Evolutionary conservation across 176 grass and related monocot genomes (phyloP), one percentile per base, ranked within the genome.

Genomic region (Miscanthus lutarioriparius): DNA sequence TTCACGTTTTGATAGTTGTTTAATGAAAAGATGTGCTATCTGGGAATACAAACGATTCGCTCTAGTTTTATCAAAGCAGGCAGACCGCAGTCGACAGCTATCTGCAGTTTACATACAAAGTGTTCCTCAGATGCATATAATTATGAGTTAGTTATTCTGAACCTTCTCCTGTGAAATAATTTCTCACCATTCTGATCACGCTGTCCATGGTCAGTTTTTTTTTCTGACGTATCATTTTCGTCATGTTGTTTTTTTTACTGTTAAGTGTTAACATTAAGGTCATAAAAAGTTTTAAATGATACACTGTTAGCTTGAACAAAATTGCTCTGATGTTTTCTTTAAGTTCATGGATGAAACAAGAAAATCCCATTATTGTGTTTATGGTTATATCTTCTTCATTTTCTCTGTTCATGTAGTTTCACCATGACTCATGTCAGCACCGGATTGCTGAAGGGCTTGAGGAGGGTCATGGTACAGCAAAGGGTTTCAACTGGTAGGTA

Each of bases 381-480:
- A 16, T 73, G 35, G 56, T 59, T 73, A 80, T 74, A 68, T 41
- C 8, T 69, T 82, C 64, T 22, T 89, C 66, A 25, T 84, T 85
- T 82, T 77, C 35, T 75, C 28, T 67, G n/a, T 82, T 78, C 54
- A 30, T 87, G 39, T 84, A 95, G 93, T 56, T 85, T 86, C 39
- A 74, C 70, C 68, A 97, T 97, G 94, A 69, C 72, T 88, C 70
- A 76, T 89, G 39, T 84, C 20, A 81, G 76, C 20, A 38, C 41
- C 48, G 85, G 87, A 83, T 77, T 91, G 70, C 72, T 97, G 36
- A 93, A 88, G 59, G 73, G 91, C 45, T 84, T 91, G 58, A 89
- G 86, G 64, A 85, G 61, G 70, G 79, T 87, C 78, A 58, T 80
- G 83, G 66, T 44, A 66, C 87, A 88, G 9, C 84, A 82, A 36